These are phyloP conservation scores for Isoetes taiwanensis DNA, from an alignment of 75 land plant genomes.

Conservation along the genomic window DNA sequence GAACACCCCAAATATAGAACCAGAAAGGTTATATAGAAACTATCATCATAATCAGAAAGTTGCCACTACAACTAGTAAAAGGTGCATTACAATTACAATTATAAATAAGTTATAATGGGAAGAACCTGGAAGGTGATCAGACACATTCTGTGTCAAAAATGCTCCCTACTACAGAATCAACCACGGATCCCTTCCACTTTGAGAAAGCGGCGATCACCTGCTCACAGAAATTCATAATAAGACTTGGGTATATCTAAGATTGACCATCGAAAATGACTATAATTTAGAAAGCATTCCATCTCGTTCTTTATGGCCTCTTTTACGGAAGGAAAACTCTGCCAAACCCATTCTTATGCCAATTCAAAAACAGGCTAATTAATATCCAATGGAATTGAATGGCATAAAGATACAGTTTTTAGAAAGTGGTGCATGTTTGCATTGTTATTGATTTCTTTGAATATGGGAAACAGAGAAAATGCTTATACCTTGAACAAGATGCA, in stretches of 20 bases:
- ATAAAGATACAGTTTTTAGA: background rate
- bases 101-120: too few relatives aligned
- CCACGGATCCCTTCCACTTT: slow-evolving; percentile 90
- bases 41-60: too few relatives aligned
- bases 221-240: background rate
- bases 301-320: too few relatives aligned
- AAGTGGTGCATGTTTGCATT: background rate
- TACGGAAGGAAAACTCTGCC: too few relatives aligned
- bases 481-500: slow-evolving; percentile 94
- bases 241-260: background rate
- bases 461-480: background rate
- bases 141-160: slow-evolving; percentile 92
- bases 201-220: slow-evolving; percentile 90
- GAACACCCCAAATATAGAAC: slow-evolving; percentile 83
- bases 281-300: too few relatives aligned
- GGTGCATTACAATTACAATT: background rate
- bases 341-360: background rate
- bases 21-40: too few relatives aligned
- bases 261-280: background rate
- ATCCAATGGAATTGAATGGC: background rate
- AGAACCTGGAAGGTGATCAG: slow-evolving; percentile 91
- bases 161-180: slow-evolving; percentile 95
- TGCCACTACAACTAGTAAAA: background rate
- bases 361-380: background rate
- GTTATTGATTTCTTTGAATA: background rate